phyloP scores from a whole-genome alignment of 768 basidiomycete genomes.

The Auricularia cornea region DNA sequence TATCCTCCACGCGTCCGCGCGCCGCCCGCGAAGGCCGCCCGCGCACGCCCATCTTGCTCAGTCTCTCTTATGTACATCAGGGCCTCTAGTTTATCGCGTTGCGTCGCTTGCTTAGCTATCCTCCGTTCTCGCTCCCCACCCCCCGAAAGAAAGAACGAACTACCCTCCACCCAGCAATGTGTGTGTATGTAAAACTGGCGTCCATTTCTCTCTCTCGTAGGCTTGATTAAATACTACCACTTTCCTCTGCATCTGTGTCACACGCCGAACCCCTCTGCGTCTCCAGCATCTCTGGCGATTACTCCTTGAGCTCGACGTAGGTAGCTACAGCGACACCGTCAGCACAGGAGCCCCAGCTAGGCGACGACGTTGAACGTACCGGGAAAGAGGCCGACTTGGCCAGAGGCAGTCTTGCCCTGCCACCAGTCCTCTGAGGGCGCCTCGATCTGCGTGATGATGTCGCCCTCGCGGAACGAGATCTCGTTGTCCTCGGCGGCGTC shows the following conservation, averaged over 20 bases:
- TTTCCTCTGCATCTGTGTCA: not conserved
- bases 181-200: not conserved
- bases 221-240: not conserved
- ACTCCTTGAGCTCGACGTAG: constrained; percentile 17
- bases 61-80: not conserved
- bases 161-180: not conserved
- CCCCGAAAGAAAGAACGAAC: not conserved
- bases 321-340: constrained; percentile 17
- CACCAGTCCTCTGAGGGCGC: constrained; percentile 86
- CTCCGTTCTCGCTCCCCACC: not conserved
- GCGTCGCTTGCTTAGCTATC: not conserved
- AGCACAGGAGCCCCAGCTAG: too few species aligned
- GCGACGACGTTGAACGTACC: constrained; percentile 35
- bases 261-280: not conserved
- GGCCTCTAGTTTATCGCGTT: not conserved
- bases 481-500: constrained; percentile 91
- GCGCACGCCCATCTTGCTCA: not conserved
- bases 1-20: not conserved
- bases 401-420: constrained; percentile 54
- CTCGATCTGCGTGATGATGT: constrained; percentile 69
- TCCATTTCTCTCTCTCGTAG: not conserved
- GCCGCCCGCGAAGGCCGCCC: not conserved
- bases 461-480: constrained; percentile 75
- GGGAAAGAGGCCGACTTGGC: constrained; percentile 65
- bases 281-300: not conserved